Evolutionary conservation across 2,329 filamentous ascomycete genomes (phyloP), one percentile per base, ranked within the genome.

Genomic region (Aureobasidium musti): DNA sequence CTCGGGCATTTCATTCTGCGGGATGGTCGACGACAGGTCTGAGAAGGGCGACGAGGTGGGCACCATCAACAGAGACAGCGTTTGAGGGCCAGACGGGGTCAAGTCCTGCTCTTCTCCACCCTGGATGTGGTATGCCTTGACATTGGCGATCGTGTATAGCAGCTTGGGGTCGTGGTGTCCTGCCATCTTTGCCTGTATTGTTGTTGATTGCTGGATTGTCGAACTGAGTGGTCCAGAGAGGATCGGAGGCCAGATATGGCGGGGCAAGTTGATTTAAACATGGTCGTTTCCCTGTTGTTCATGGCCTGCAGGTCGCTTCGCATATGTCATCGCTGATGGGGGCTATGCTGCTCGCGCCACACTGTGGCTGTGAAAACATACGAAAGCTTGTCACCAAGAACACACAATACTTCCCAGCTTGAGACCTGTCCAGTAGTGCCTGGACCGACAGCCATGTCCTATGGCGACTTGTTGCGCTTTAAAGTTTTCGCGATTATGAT

Each of bases 11-110:
- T 84, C 82, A 67, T 82, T 82, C 70, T 86, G 82, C 53, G 83
- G 82, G 65, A 86, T 83, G 52, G 86, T 81, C 66, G 83, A 84
- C 68, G 81, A 81, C 54, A 85, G 76, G 69, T 83, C 82, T 56
- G 84, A 78, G 69, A 83, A 91, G 28, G 89, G 86, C 35, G 91
- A 91, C 19, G 89, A 90, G 3, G 94, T 97, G 7, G 94, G 94
- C 21, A 98, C 94, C 94, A 98, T 98, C 73, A 98, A 81, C 66
- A 98, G 84, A 26, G 94, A 97, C 64, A 99, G 84, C 0, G 93
- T 97, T 80, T 97, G 92, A 21, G 92, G 89, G 1, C 93, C 92
- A 1, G 90, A 89, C 0, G 90, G 88, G 17, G 92, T 98, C 73
- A 99, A 87, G 17, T 87, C 85, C 66, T 89, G 82, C 79, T 98